phyloP scores from a whole-genome alignment of 78 protist species.

The Mantamonas sphyraenae region DNA sequence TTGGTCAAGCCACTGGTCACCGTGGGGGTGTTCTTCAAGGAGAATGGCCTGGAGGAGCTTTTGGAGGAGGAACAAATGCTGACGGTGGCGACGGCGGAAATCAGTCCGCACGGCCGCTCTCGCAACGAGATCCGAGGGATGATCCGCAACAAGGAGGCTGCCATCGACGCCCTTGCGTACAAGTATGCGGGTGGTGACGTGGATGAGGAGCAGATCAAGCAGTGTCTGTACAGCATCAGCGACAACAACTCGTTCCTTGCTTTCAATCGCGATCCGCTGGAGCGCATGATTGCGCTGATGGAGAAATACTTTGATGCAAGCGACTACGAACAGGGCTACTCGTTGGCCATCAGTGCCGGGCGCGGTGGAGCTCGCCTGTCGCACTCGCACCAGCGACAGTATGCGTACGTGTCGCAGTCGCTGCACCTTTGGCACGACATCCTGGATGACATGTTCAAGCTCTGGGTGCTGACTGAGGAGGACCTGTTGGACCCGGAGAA shows the following conservation, averaged over 20 bases:
- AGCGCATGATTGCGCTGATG: slow-evolving; percentile 30
- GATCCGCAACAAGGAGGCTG: slow-evolving; percentile 57
- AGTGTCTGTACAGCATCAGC: slow-evolving; percentile 54
- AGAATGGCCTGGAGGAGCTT: slow-evolving; percentile 14
- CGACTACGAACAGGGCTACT: slow-evolving; percentile 16
- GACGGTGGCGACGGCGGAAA: too few relatives aligned
- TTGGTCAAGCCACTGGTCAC: slow-evolving; percentile 56
- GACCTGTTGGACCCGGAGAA: background rate
- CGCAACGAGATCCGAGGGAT: slow-evolving; percentile 32
- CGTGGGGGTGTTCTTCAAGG: slow-evolving; percentile 40
- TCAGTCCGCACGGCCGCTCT: background rate
- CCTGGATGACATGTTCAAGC: slow-evolving; percentile 75
- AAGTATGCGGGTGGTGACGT: slow-evolving; percentile 20
- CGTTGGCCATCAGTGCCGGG: slow-evolving; percentile 31
- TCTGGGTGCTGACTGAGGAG: slow-evolving; percentile 81
- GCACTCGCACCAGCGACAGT: slow-evolving; percentile 73
- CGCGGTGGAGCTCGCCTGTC: slow-evolving; percentile 69
- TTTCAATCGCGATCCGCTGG: slow-evolving; percentile 42
- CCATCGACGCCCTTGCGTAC: slow-evolving; percentile 49
- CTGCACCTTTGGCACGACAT: slow-evolving; percentile 87
- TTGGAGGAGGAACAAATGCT: slow-evolving; percentile 42
- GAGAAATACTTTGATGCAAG: slow-evolving; percentile 39
- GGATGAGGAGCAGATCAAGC: slow-evolving; percentile 27
- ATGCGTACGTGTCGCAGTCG: slow-evolving; percentile 69
- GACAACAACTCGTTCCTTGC: slow-evolving; percentile 59